Evolutionary conservation across 495 filamentous ascomycete genomes (phyloP).

Genomic region (Penicillium parvum): DNA sequence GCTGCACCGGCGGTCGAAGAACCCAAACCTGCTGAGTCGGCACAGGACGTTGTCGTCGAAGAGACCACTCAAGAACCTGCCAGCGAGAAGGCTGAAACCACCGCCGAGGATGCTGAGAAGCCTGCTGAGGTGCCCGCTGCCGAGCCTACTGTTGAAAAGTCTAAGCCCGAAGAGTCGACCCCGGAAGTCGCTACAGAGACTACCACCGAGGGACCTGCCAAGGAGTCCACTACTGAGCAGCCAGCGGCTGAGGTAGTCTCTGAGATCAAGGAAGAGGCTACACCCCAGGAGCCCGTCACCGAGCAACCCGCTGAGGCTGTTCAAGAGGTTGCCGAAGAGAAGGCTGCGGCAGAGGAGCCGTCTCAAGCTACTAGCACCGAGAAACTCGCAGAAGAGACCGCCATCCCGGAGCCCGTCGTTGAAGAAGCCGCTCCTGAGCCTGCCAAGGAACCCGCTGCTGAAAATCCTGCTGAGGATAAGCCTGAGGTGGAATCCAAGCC

Average conservation of each 20-base stretch:
- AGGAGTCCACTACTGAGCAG: conserved; percentile 9
- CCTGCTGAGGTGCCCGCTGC: neutral
- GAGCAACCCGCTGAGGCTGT: neutral
- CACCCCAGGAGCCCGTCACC: conserved; percentile 1
- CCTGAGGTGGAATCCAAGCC: neutral
- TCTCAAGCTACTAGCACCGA: neutral
- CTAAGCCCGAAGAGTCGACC: conserved; percentile 1
- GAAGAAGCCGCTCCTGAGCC: conserved; percentile 1
- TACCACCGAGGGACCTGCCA: conserved; percentile 8
- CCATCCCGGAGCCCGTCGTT: conserved; percentile 1
- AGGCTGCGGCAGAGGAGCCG: conserved; percentile 11
- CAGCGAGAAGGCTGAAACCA: conserved; percentile 5
- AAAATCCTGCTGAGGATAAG: conserved; percentile 7
- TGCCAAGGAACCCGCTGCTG: conserved; percentile 7
- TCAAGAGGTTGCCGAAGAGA: conserved; percentile 9
- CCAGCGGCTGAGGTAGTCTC: conserved; percentile 7
- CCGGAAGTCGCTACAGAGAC: conserved; percentile 7
- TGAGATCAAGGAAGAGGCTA: conserved; percentile 1
- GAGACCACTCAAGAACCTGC: conserved; percentile 1
- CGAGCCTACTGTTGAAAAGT: conserved; percentile 6
- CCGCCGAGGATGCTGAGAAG: conserved; percentile 8
- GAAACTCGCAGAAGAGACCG: conserved; percentile 7
- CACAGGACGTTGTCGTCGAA: conserved; percentile 1
- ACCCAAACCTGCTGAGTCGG: conserved; percentile 1
- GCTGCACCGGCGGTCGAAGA: conserved; percentile 3